Evolutionary conservation across 2,329 filamentous ascomycete species (phyloP).

Genomic region (Aspergillus glaucus): DNA sequence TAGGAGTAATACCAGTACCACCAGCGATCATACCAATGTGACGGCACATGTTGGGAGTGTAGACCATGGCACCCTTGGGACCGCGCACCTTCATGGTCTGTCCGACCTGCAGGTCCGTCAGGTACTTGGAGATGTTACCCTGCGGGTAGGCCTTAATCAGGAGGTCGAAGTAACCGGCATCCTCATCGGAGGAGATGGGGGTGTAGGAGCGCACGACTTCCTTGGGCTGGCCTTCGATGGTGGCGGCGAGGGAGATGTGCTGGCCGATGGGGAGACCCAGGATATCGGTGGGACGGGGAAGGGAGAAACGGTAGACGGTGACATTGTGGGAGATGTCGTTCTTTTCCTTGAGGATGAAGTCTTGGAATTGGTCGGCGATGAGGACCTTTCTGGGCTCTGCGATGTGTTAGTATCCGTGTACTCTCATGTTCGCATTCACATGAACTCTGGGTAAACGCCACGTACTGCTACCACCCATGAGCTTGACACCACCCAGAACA

Average conservation of each 20-base stretch:
- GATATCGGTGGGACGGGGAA: constrained; percentile 70
- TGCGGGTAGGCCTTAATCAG: constrained; percentile 97
- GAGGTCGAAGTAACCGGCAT: constrained; percentile 88
- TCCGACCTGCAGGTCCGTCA: constrained; percentile 75
- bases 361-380: constrained; percentile 80
- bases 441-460: background rate
- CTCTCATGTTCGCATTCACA: background rate
- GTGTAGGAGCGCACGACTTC: constrained; percentile 90
- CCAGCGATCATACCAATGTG: constrained; percentile 98
- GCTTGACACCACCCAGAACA: constrained; percentile 63
- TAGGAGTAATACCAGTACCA: constrained; percentile 95
- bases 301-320: constrained; percentile 92
- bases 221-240: constrained; percentile 68
- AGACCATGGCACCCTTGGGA: constrained; percentile 96
- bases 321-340: constrained; percentile 96
- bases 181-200: constrained; percentile 81
- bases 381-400: constrained; percentile 73
- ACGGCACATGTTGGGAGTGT: constrained; percentile 92
- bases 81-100: constrained; percentile 85
- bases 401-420: background rate
- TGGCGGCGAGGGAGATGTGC: constrained; percentile 92
- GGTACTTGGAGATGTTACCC: constrained; percentile 93
- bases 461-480: constrained; percentile 55
- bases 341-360: constrained; percentile 91
- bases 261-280: constrained; percentile 97